These are phyloP conservation scores for Lipomyces chichibuensis DNA, from an alignment of 805 yeast genomes.

Conservation along the genomic window DNA sequence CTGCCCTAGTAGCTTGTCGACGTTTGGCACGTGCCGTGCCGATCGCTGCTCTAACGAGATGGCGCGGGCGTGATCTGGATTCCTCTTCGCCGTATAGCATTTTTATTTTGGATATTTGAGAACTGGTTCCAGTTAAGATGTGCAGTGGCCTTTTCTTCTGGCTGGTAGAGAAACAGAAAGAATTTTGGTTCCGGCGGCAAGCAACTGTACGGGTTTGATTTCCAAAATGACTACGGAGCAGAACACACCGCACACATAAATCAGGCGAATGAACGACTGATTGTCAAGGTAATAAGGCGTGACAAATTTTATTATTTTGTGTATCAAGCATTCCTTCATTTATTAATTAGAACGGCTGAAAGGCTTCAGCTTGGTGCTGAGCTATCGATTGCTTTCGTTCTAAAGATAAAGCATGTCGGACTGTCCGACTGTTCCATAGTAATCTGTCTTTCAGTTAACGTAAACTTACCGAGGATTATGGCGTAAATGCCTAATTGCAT, in stretches of 20 bases:
- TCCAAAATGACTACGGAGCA: neutral
- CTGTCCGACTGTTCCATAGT: too few species aligned
- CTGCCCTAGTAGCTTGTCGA: neutral
- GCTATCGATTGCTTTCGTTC: neutral
- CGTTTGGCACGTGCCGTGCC: neutral
- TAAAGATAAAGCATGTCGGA: too few species aligned
- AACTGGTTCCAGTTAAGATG: neutral
- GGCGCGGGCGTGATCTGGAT: neutral
- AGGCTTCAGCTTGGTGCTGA: neutral
- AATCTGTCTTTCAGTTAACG: too few species aligned
- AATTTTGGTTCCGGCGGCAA: neutral
- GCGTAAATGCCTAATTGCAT: too few species aligned
- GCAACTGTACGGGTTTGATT: neutral
- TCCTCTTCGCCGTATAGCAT: neutral
- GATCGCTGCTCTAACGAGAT: neutral
- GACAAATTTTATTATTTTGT: neutral
- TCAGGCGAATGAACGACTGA: too few species aligned
- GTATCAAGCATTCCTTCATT: neutral
- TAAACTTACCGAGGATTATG: too few species aligned
- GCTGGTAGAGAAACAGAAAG: neutral
- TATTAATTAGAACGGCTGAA: neutral
- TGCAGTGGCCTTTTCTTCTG: neutral
- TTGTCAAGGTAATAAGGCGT: neutral
- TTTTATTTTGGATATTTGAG: neutral
- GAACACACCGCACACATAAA: neutral